A percentile compares a stretch with the other conserved stretches of the same genome.
Conservation (phyloP, 83 land plant species). For the Picea mariana region DNA sequence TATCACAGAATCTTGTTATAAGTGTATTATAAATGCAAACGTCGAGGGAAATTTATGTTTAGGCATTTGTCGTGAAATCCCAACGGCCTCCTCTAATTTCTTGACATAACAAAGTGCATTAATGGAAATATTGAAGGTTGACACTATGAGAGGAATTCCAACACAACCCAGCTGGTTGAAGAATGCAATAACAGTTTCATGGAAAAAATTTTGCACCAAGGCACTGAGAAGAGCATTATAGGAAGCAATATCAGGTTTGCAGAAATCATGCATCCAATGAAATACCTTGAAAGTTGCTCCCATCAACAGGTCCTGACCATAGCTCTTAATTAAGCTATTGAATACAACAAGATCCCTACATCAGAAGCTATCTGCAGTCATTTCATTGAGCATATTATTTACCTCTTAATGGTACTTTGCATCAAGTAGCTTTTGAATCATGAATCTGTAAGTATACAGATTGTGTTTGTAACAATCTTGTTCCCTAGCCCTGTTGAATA, state of each 20-base stretch:
- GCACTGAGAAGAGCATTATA: constrained; percentile 52
- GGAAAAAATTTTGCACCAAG: constrained; percentile 37
- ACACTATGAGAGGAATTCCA: constrained; percentile 32
- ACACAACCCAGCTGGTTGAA: background rate
- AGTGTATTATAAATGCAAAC: constrained; percentile 41
- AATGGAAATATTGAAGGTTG: constrained; percentile 41
- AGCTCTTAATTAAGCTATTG: constrained; percentile 42
- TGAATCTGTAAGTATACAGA: constrained; percentile 39
- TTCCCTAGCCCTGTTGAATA: constrained; percentile 45
- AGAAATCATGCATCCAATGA: constrained; percentile 44
- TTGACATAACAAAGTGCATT: constrained; percentile 51
- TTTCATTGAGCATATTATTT: constrained; percentile 27
- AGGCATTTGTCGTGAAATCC: constrained; percentile 50
- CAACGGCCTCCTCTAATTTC: constrained; percentile 44
- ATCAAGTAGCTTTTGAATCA: constrained; percentile 43
- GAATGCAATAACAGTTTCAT: constrained; percentile 14
- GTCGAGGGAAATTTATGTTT: constrained; percentile 55
- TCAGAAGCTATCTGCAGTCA: constrained; percentile 50
- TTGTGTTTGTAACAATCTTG: constrained; percentile 50
- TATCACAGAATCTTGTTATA: constrained; percentile 50
- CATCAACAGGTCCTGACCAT: constrained; percentile 40
- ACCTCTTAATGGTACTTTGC: constrained; percentile 34
- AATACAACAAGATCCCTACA: constrained; percentile 45
- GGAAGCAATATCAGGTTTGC: constrained; percentile 41
- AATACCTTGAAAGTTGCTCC: constrained; percentile 51